Percentiles rank a stretch among this genome's conserved stretches.
These are phyloP conservation scores for Monilinia laxa DNA, from an alignment of 2,329 filamentous ascomycete genomes.

Conservation along the genomic window DNA sequence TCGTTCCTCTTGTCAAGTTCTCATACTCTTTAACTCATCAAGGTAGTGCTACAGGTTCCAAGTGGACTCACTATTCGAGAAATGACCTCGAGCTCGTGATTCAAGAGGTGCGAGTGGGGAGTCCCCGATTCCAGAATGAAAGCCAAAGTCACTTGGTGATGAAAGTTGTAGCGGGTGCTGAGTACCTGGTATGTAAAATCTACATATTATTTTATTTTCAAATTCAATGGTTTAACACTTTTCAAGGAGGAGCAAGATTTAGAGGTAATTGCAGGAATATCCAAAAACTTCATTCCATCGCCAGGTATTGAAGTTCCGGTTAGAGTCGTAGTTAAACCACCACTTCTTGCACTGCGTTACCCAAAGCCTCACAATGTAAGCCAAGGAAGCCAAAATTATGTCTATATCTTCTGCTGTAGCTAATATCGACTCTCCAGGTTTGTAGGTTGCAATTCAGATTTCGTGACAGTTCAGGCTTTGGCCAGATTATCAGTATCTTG, in stretches of 20 bases:
- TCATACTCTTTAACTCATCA: constrained; percentile 35
- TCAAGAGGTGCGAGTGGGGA: constrained; percentile 29
- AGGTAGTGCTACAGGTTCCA: constrained; percentile 27
- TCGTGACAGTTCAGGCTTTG: constrained; percentile 42
- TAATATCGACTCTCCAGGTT: constrained; percentile 37
- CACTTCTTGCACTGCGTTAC: constrained; percentile 42
- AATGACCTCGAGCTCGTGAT: constrained; percentile 37
- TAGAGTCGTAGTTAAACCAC: constrained; percentile 39
- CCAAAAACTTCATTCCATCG: constrained; percentile 28
- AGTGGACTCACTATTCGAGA: constrained; percentile 37
- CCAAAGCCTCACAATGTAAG: constrained; percentile 37
- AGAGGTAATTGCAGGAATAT: constrained; percentile 30
- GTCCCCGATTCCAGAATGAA: constrained; percentile 30
- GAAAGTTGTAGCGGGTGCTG: constrained; percentile 44
- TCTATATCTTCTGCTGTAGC: not conserved
- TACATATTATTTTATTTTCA: not conserved
- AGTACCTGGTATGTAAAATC: constrained; percentile 44
- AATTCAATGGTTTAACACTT: constrained; percentile 14
- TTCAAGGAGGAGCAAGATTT: constrained; percentile 39
- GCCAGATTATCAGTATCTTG: constrained; percentile 32
- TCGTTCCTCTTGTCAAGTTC: constrained; percentile 38
- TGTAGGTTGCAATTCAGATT: constrained; percentile 48
- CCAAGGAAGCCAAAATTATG: not conserved
- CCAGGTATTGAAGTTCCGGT: constrained; percentile 35
- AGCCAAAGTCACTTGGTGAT: constrained; percentile 35